Conservation (phyloP, 2,329 filamentous ascomycete genomes). For the Biscogniauxia marginata region DNA sequence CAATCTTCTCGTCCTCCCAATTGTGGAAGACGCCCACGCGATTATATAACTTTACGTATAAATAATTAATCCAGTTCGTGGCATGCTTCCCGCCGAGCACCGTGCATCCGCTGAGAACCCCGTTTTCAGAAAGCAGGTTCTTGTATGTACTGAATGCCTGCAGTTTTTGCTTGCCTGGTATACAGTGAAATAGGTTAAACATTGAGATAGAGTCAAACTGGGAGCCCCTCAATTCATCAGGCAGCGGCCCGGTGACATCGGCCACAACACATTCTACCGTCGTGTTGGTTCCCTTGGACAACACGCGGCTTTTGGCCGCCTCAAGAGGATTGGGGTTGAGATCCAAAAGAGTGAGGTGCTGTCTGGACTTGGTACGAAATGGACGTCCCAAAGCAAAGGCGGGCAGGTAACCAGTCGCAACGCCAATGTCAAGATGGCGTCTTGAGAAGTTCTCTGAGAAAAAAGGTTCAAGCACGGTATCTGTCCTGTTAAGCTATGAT, state of each 20-base stretch:
- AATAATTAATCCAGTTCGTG: slow-evolving; percentile 22
- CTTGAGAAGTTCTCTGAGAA: slow-evolving; percentile 16
- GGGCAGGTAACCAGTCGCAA: slow-evolving; percentile 18
- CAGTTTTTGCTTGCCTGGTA: slow-evolving; percentile 34
- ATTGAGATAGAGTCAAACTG: slow-evolving; percentile 42
- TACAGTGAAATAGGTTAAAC: slow-evolving; percentile 42
- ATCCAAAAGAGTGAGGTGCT: slow-evolving; percentile 37
- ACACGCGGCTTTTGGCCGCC: slow-evolving; percentile 26
- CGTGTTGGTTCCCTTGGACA: slow-evolving; percentile 13
- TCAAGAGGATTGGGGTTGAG: slow-evolving; percentile 33
- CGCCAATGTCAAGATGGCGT: slow-evolving; percentile 16
- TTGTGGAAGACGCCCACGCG: slow-evolving; percentile 38
- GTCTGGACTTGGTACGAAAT: slow-evolving; percentile 14
- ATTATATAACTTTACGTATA: slow-evolving; percentile 36
- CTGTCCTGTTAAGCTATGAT: slow-evolving; percentile 25
- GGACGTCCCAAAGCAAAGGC: slow-evolving; percentile 14
- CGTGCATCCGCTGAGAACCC: slow-evolving; percentile 38
- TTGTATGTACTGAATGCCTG: slow-evolving; percentile 32
- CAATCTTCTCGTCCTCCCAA: slow-evolving; percentile 35
- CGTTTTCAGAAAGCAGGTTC: slow-evolving; percentile 30
- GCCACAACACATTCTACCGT: slow-evolving; percentile 31
- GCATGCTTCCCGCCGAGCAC: slow-evolving; percentile 31
- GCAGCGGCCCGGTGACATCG: slow-evolving; percentile 35
- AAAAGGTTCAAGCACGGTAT: slow-evolving; percentile 14
- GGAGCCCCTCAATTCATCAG: slow-evolving; percentile 20